Conservation (phyloP, 1,284 basidiomycete species). For the Mycena sp. region DNA sequence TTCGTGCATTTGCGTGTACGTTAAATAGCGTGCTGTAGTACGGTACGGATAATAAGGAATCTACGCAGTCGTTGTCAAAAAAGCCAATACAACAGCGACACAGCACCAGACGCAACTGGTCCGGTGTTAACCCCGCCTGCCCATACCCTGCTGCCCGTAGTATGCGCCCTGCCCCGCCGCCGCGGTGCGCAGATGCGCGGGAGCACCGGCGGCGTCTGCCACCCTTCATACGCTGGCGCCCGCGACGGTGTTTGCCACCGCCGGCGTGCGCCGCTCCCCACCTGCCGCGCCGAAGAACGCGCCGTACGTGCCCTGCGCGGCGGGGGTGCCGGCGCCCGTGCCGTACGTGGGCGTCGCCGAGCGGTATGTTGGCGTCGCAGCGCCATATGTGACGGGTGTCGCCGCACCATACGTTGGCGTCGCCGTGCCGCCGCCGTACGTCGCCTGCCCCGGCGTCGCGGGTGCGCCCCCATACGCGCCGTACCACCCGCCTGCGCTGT, state of each 20-base stretch:
- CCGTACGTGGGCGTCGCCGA: constrained; percentile 39
- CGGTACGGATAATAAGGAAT: no score
- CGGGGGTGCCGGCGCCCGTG: constrained; percentile 42
- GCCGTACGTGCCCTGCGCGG: constrained; percentile 40
- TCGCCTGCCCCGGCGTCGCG: no score
- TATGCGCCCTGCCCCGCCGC: not conserved
- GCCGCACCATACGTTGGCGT: no score
- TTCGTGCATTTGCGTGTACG: no score
- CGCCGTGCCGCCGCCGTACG: no score
- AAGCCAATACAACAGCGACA: no score
- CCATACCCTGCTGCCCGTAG: no score
- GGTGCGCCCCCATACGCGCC: not conserved
- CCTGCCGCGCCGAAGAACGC: constrained; percentile 40
- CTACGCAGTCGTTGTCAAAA: no score
- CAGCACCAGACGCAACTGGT: no score
- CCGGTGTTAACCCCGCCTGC: no score
- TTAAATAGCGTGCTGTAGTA: no score
- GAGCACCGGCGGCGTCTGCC: constrained; percentile 21
- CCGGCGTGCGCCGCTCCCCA: constrained; percentile 44
- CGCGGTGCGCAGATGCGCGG: constrained; percentile 19
- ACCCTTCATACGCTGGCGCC: constrained; percentile 9
- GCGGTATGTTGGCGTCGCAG: not conserved
- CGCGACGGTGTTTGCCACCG: constrained; percentile 57
- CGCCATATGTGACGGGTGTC: no score
- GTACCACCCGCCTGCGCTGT: constrained; percentile 1